Base-by-base conservation (phyloP, 176 grass and related monocot genomes). In the Metroxylon sagu region DNA sequence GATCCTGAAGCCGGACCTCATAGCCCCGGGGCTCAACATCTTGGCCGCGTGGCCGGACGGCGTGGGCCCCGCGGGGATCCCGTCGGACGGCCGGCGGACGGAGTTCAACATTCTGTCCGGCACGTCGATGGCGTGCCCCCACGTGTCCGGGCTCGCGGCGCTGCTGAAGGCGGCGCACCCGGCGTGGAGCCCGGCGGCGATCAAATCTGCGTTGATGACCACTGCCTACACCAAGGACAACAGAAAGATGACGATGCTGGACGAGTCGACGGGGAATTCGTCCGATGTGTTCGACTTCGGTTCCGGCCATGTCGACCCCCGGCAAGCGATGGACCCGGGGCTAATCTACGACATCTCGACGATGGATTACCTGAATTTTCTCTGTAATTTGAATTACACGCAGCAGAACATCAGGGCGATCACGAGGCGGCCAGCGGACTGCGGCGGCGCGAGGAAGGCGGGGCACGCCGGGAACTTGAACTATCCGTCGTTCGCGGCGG, bases 1-100 rank as follows among this genome's bases (percentile, higher is more conserved):
- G 53, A 55, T 55, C 5, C 53, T 55, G 17, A 55, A 55, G 53
- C 53, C 53, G 53, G 53, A 55, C 53, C 53, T 55, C 53, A 19
- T 55, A 6, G 53, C 53, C n/a, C 53, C 53, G 53, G 53, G 53
- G 0, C 53, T 55, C 53, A 55, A 55, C 53, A 55, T 55, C 19
- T 5, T 55, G 6, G 53, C 53, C 18, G 53, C 53, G 53, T 55
- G 53, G 53, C 53, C 53, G 18, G 53, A 55, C 53, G 12, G 2
- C 19, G 53, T 55, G 53, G 53, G 21, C 18, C 21, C 53, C 5
- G 10, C 53, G 6, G 53, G 53, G 18, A 55, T 19, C 12, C 21
- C 53, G 5, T 55, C 53, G 53, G 53, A 55, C 53, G 8, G 5
- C 14, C 35, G 35, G 35, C 35, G 35, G 35, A 43, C 35, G 35